phyloP scores from a whole-genome alignment of 2,329 filamentous ascomycete species.

The Capronia epimyces region DNA sequence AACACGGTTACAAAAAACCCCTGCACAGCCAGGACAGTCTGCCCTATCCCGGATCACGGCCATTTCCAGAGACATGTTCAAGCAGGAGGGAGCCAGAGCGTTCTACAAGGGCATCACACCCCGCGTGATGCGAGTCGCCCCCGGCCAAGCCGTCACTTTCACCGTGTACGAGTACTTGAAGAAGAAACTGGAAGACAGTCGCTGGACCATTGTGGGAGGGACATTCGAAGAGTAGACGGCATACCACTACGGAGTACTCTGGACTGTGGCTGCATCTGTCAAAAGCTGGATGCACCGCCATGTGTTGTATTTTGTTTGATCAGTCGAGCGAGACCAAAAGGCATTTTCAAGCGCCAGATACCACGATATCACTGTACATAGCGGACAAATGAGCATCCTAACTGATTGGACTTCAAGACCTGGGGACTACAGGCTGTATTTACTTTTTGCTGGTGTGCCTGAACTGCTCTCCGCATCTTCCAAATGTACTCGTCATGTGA shows the following conservation, averaged over 20 bases:
- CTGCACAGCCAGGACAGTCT: constrained; percentile 72
- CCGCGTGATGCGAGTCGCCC: constrained; percentile 92
- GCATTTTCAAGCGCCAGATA: neutral
- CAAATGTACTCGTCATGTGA: neutral
- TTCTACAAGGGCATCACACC: constrained; percentile 99
- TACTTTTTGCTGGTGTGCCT: too few relatives aligned
- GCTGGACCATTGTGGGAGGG: constrained; percentile 55
- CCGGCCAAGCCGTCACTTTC: constrained; percentile 78
- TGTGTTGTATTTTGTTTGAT: constrained; percentile 1
- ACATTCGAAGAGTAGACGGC: constrained; percentile 61
- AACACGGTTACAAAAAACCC: constrained; percentile 87
- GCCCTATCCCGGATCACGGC: constrained; percentile 70
- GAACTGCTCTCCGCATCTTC: neutral
- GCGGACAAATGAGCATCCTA: neutral
- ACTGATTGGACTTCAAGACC: neutral
- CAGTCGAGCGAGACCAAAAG: neutral
- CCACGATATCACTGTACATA: constrained; percentile 1
- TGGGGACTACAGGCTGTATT: neutral
- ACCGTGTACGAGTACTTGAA: constrained; percentile 73
- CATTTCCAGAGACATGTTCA: constrained; percentile 82
- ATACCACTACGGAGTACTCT: too few relatives aligned
- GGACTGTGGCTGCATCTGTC: neutral
- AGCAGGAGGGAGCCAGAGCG: constrained; percentile 86
- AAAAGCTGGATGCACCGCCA: neutral
- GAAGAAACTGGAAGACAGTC: constrained; percentile 64